Conservation (phyloP, 306 rosid species). For the Glycine tomentella region DNA sequence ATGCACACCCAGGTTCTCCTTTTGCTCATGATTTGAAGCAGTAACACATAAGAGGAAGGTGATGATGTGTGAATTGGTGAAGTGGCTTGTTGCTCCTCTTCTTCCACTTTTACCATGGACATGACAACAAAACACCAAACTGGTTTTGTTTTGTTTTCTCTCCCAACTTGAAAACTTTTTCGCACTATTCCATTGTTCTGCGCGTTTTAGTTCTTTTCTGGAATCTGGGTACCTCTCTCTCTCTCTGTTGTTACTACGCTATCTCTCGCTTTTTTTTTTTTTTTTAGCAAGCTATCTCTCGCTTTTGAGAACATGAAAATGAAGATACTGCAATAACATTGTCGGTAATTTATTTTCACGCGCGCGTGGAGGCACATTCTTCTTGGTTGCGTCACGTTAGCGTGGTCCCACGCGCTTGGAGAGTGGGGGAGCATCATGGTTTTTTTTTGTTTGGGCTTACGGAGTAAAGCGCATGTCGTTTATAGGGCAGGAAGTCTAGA, state of each 20-base stretch:
- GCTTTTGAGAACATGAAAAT: not conserved
- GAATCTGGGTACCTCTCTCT: slow-evolving; percentile 20
- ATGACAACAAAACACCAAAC: not conserved
- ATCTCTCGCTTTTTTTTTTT: no score
- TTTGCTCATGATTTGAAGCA: slow-evolving; percentile 63
- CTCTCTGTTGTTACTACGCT: not conserved
- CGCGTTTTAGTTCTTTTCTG: not conserved
- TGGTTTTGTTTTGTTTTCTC: not conserved
- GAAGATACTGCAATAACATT: no score
- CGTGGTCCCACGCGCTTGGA: no score
- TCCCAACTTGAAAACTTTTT: not conserved
- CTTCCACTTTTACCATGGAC: slow-evolving; percentile 43
- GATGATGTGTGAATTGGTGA: no score
- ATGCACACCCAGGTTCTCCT: slow-evolving; percentile 73
- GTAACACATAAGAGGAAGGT: slow-evolving; percentile 41
- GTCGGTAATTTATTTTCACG: no score
- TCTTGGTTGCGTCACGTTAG: no score
- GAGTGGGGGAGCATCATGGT: no score
- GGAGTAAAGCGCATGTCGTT: no score
- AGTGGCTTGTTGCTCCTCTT: slow-evolving; percentile 1
- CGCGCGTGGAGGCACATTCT: no score
- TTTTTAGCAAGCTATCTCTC: not conserved
- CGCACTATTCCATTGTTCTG: not conserved
- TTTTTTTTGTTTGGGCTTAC: no score
- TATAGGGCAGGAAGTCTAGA: no score